phyloP scores from a whole-genome alignment of 2,329 filamentous ascomycete genomes.

The Plenodomus tracheiphilus region DNA sequence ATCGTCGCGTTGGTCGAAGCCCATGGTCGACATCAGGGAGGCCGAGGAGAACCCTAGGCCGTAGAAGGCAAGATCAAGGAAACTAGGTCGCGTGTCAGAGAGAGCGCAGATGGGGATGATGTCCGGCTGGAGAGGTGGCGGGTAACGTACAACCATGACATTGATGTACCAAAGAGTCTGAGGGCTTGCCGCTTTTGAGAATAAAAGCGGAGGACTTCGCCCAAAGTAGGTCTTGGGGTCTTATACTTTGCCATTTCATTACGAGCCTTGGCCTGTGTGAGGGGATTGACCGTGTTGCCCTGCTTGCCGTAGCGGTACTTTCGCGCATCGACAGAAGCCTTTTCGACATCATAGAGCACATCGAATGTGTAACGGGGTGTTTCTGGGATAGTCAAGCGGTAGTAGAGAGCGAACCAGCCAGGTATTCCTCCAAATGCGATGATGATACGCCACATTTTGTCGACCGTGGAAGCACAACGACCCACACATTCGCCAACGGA shows the following conservation, averaged over 20 bases:
- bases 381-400: slow-evolving; percentile 83
- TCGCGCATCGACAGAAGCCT: slow-evolving; percentile 69
- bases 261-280: slow-evolving; percentile 63
- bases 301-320: slow-evolving; percentile 70
- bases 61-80: slow-evolving; percentile 64
- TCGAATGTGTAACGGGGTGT: slow-evolving; percentile 89
- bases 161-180: slow-evolving; percentile 73
- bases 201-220: slow-evolving; percentile 73
- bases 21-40: slow-evolving; percentile 71
- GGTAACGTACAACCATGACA: slow-evolving; percentile 69
- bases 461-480: slow-evolving; percentile 70
- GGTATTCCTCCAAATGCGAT: slow-evolving; percentile 82
- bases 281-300: slow-evolving; percentile 64
- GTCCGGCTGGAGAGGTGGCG: neutral
- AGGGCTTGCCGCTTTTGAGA: slow-evolving; percentile 69
- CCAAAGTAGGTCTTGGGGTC: slow-evolving; percentile 33
- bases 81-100: slow-evolving; percentile 19
- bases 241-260: slow-evolving; percentile 40
- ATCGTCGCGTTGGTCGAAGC: slow-evolving; percentile 65
- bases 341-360: slow-evolving; percentile 67
- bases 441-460: slow-evolving; percentile 85
- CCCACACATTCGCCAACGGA: slow-evolving; percentile 62
- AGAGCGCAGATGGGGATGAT: too few relatives aligned
- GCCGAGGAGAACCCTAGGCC: slow-evolving; percentile 74
- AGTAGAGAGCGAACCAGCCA: slow-evolving; percentile 81